phyloP scores from a whole-genome alignment of 768 basidiomycete genomes.

The Termitomyces sp. region DNA sequence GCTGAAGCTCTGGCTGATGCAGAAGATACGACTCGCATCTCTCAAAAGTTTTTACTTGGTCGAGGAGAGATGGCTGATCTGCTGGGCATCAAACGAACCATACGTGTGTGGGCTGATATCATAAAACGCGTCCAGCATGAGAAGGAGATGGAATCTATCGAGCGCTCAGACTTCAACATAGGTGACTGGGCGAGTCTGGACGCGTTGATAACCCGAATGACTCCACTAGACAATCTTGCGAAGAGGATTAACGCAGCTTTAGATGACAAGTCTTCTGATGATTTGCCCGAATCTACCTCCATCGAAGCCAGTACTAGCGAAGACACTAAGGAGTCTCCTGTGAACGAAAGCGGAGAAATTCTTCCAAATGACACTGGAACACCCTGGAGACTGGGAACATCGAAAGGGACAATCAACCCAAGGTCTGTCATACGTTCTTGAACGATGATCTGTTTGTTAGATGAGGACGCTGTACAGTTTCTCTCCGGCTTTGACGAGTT shows the following conservation, averaged over 20 bases:
- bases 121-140: slow-evolving; percentile 49
- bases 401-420: slow-evolving; percentile 60
- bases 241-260: slow-evolving; percentile 37
- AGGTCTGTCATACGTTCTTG: slow-evolving; percentile 34
- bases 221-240: slow-evolving; percentile 45
- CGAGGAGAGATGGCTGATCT: slow-evolving; percentile 66
- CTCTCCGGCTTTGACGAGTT: slow-evolving; percentile 41
- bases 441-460: neutral
- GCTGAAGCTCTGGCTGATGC: slow-evolving; percentile 44
- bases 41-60: slow-evolving; percentile 70
- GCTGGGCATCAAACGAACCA: slow-evolving; percentile 54
- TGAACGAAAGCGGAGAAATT: slow-evolving; percentile 1
- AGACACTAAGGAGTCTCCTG: neutral
- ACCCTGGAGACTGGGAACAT: slow-evolving; percentile 23
- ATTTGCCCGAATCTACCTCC: neutral
- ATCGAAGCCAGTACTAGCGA: neutral
- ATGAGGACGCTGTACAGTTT: slow-evolving; percentile 37
- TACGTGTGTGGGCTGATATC: slow-evolving; percentile 54
- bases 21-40: slow-evolving; percentile 70
- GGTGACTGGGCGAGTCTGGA: slow-evolving; percentile 54
- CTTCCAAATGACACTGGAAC: neutral
- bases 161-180: slow-evolving; percentile 19
- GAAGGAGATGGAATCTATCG: slow-evolving; percentile 40
- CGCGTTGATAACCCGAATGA: slow-evolving; percentile 46
- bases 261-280: slow-evolving; percentile 17